Conservation (phyloP, 2,329 filamentous ascomycete species). For the Aureobasidium sp. region DNA sequence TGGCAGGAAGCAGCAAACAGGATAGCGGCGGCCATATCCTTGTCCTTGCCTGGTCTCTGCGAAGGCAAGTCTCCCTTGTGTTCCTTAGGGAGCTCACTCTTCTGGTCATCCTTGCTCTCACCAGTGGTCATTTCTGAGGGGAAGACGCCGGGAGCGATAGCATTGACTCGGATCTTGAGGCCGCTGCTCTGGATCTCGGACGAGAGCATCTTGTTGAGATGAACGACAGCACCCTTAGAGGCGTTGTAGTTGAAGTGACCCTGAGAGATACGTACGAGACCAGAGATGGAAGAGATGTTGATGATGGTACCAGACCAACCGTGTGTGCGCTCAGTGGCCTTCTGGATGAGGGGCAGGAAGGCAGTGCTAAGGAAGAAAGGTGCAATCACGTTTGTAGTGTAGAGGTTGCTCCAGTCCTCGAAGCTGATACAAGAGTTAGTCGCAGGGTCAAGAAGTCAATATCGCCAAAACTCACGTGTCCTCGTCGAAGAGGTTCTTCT, state of each 20-base stretch:
- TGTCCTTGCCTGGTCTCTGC: conserved; percentile 46
- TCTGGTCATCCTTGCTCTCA: conserved; percentile 42
- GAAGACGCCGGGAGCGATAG: conserved; percentile 50
- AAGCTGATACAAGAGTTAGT: conserved; percentile 26
- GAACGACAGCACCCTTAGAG: conserved; percentile 43
- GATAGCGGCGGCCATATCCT: conserved; percentile 40
- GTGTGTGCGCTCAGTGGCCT: conserved; percentile 29
- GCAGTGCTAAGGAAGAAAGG: conserved; percentile 38
- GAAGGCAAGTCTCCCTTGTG: conserved; percentile 42
- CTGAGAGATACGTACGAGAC: conserved; percentile 37
- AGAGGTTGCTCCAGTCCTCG: conserved; percentile 38
- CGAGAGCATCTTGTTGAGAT: conserved; percentile 49
- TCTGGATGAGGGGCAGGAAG: conserved; percentile 40
- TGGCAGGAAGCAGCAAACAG: not conserved
- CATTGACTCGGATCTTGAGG: conserved; percentile 45
- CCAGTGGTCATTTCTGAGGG: conserved; percentile 50
- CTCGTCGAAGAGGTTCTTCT: conserved; percentile 7
- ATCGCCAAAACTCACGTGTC: not conserved
- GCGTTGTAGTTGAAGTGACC: conserved; percentile 41
- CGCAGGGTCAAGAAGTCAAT: conserved; percentile 28
- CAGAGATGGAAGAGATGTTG: conserved; percentile 39
- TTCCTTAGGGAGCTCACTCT: conserved; percentile 40
- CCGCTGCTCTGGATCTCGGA: conserved; percentile 42
- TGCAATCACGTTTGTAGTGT: conserved; percentile 41
- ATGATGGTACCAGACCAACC: conserved; percentile 33